Percentiles rank a stretch among this genome's conserved stretches.
These are phyloP conservation scores for Phaffomyces thermotolerans DNA, from an alignment of 805 yeast genomes.

Conservation along the genomic window DNA sequence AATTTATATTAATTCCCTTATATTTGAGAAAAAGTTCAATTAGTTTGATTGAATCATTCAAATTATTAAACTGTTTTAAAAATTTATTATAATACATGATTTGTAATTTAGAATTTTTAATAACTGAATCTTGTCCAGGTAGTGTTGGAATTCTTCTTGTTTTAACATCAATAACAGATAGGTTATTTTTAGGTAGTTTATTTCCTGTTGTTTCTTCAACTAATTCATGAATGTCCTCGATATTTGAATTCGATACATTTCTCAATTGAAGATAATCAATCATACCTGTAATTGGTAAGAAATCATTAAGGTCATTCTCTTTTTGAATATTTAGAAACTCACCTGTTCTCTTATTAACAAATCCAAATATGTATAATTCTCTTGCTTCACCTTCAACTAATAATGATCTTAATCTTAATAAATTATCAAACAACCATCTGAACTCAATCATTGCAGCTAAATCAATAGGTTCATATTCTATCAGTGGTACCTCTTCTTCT, in stretches of 20 bases:
- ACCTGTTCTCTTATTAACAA: slow-evolving; percentile 9
- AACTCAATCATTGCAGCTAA: background rate
- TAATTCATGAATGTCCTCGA: slow-evolving; percentile 11
- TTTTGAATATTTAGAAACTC: slow-evolving; percentile 11
- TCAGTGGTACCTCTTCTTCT: no score
- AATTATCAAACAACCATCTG: slow-evolving; percentile 24
- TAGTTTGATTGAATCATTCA: slow-evolving; percentile 21
- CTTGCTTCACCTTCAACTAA: slow-evolving; percentile 47
- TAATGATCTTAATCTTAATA: slow-evolving; percentile 35
- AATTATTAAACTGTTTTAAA: slow-evolving; percentile 29
- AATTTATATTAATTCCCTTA: slow-evolving; percentile 42
- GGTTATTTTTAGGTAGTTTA: slow-evolving; percentile 9
- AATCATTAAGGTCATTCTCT: slow-evolving; percentile 7
- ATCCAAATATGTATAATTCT: slow-evolving; percentile 45
- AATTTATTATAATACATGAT: slow-evolving; percentile 51
- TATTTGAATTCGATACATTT: background rate
- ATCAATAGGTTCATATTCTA: no score
- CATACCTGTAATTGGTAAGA: slow-evolving; percentile 53
- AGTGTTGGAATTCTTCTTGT: slow-evolving; percentile 40
- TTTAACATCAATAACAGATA: slow-evolving; percentile 50
- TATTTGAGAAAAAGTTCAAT: slow-evolving; percentile 40
- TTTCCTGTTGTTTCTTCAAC: background rate
- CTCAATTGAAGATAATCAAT: slow-evolving; percentile 37
- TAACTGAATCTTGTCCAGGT: slow-evolving; percentile 45
- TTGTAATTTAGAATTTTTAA: slow-evolving; percentile 47